Base-by-base conservation (phyloP, 176 grass and related monocot genomes). In the Lolium multiflorum region DNA sequence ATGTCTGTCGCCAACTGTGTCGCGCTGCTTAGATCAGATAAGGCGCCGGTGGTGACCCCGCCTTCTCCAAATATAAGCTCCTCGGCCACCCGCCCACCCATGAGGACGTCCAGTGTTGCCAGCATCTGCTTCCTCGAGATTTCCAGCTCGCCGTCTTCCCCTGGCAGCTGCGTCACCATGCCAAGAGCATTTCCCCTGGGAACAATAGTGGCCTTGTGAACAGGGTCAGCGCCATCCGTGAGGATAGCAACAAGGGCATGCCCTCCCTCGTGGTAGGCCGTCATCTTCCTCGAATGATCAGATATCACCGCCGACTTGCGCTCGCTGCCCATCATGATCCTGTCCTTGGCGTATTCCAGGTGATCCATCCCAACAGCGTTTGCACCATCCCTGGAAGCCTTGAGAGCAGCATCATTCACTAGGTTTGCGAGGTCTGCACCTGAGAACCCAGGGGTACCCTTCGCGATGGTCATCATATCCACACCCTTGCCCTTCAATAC, bases 381-480 rank as follows among this genome's bases (percentile, higher is more conserved):
- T 54, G 87, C 90, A 13, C 82, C 93, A 66, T 94, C 90, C 82
- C 75, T 91, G 44, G 93, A 82, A 9, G 93, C 90, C 68, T 90
- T 91, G 18, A 94, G 93, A 6, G 93, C 90, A 76, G 87, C 93
- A 31, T 85, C 78, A 0, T 94, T 94, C 38, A 94, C 90, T 79
- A 94, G 57, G 82, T 88, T 94, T 13, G 93, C 93, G 58, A 94
- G 93, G 78, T 94, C 90, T 25, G 93, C 93, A 43, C 93, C 93
- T 25, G 90, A 92, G 66, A 94, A 92, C 3, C 90, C 84, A 76
- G 84, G 4, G 0, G 68, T 46, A 0, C 4, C 18, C 68, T 4
- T 87, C 1, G 92, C 92, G 65, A 92, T 92, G 56, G 65, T 92
- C 84, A 76, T 86, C 12, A 88, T 15, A 83, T 94, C 57, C 65